Percentiles rank a stretch among this genome's conserved stretches.
Conservation (phyloP, 192 early-diverging fungal species). For the Spizellomyces punctatus region DNA sequence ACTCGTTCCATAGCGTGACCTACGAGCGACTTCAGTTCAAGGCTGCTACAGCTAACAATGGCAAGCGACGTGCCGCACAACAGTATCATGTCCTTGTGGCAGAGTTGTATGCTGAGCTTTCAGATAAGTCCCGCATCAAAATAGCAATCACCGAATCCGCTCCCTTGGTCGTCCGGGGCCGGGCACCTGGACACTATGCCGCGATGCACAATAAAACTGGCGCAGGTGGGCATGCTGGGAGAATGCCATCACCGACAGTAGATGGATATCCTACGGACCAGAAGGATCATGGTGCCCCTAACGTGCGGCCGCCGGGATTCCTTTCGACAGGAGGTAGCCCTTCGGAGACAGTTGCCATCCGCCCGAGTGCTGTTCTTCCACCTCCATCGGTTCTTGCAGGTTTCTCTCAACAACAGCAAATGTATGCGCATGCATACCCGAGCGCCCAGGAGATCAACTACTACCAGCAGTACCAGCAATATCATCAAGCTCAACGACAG, state of each 20-base stretch:
- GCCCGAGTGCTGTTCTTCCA: not conserved
- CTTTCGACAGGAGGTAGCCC: not conserved
- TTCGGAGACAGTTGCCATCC: not conserved
- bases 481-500: no score
- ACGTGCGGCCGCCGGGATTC: not conserved
- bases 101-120: slow-evolving; percentile 75
- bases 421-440: not conserved
- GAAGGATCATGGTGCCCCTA: not conserved
- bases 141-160: slow-evolving; percentile 76
- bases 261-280: not conserved
- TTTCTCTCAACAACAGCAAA: slow-evolving; percentile 11
- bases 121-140: slow-evolving; percentile 52
- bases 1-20: slow-evolving; percentile 52
- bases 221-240: slow-evolving; percentile 1
- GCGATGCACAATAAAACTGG: slow-evolving; percentile 2
- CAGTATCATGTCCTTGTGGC: slow-evolving; percentile 90
- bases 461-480: slow-evolving; percentile 18
- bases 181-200: slow-evolving; percentile 92
- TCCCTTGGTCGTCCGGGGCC: slow-evolving; percentile 88
- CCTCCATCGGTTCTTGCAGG: not conserved
- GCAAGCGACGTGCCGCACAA: slow-evolving; percentile 89
- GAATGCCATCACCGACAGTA: not conserved
- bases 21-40: slow-evolving; percentile 98
- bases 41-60: slow-evolving; percentile 93
- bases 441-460: not conserved